Percentiles rank a stretch among this genome's conserved stretches.
These are phyloP conservation scores for Globisporangium spiculum DNA, from an alignment of 352 stramenopile species.

Conservation along the genomic window DNA sequence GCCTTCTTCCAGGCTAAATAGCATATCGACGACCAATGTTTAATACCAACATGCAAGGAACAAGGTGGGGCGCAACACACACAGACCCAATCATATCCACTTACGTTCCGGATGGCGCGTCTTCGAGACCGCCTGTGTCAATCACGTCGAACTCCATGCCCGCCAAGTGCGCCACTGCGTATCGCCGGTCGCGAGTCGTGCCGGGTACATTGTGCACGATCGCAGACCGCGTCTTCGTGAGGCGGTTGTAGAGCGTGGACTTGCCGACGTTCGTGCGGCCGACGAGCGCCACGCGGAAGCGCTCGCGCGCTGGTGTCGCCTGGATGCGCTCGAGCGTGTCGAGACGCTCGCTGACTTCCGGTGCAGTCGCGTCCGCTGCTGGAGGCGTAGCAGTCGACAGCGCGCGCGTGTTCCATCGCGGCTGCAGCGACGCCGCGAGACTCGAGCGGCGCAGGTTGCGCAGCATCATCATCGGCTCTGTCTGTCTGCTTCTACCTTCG, in stretches of 20 bases:
- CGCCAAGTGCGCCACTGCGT: constrained; percentile 54
- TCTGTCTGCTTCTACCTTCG: neutral
- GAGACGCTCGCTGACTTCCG: constrained; percentile 28
- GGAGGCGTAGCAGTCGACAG: constrained; percentile 15
- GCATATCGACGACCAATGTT: neutral
- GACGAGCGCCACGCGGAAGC: constrained; percentile 76
- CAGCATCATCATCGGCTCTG: constrained; percentile 28
- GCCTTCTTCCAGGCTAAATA: constrained; percentile 54
- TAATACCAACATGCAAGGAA: neutral
- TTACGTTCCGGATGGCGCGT: constrained; percentile 55
- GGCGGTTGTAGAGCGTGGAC: constrained; percentile 82
- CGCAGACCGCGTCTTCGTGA: constrained; percentile 70
- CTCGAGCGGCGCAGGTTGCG: constrained; percentile 32
- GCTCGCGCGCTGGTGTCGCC: constrained; percentile 34
- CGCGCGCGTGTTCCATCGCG: constrained; percentile 18
- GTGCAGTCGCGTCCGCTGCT: neutral
- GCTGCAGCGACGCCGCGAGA: constrained; percentile 15
- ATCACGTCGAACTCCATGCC: constrained; percentile 81
- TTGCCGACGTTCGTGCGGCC: constrained; percentile 84
- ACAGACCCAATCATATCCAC: constrained; percentile 2
- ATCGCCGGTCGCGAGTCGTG: constrained; percentile 76
- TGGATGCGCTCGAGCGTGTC: constrained; percentile 37
- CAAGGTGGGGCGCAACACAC: neutral
- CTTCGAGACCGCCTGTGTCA: constrained; percentile 77
- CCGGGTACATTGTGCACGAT: constrained; percentile 86